Evolutionary conservation across 345 rosid genomes (phyloP), one percentile per base, ranked within the genome.

Genomic region (Pugionium dolabratum): DNA sequence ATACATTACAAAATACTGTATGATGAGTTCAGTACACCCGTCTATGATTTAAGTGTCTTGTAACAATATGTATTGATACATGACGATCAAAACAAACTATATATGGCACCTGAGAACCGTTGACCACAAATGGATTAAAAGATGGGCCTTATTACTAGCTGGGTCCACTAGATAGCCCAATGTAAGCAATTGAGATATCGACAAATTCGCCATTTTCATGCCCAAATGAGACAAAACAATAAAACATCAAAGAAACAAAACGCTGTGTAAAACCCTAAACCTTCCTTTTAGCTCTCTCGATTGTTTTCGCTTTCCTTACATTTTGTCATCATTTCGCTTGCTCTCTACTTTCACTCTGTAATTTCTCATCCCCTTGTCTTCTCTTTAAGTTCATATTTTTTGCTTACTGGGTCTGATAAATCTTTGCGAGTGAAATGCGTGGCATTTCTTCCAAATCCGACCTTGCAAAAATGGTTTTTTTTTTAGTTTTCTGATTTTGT

Each of bases 261-360:
- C 18, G 18, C 18, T 18, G 18, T 18, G 18, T 18, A 52, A 60
- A 72, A 64, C 71, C 71, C 71, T 41, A 64, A 41, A 64, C 46
- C 66, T 1, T 6, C 9, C 2, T 7, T 54, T 48, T 2, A 34
- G 37, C 25, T 53, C 29, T 54, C 44, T 32, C 47, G 51, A 9
- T 37, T 37, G 56, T 25, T 54, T 45, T 71, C 18, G 56, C 3
- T 62, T 32, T 44, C 1, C 9, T 29, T 42, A 54, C 11, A 52
- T 35, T 54, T 70, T 61, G n/a, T 54, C 10, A 47, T 61, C 62
- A n/a, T 4, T 44, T 54, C 64, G 56, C 29, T 34, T 49, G 48
- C 49, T 34, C 48, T 51, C 46, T 44, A 37, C 7, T 26, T 6
- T 0, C 37, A 25, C 64, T 54, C 29, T 56, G 69, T 62, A 71